Conservation (phyloP, 2,329 filamentous ascomycete species). For the Fusarium cicatricum region DNA sequence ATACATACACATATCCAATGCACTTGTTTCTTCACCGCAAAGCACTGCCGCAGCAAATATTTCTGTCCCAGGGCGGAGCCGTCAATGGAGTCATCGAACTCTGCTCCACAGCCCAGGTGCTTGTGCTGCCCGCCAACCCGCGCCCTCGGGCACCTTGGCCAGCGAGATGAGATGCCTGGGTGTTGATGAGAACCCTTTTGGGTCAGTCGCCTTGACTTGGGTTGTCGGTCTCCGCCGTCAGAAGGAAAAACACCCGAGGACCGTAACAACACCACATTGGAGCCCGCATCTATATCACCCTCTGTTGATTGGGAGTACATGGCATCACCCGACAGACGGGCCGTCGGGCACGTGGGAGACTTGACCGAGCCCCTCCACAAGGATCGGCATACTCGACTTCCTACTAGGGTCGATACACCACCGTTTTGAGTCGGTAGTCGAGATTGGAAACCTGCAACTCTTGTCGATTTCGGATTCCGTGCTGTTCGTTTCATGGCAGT, state of each 20-base stretch:
- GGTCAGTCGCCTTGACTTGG: conserved; percentile 4
- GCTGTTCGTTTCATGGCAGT: conserved; percentile 1
- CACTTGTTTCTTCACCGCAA: conserved; percentile 31
- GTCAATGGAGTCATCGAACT: conserved; percentile 8
- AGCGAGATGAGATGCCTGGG: conserved; percentile 8
- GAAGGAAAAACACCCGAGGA: neutral
- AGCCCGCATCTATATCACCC: conserved; percentile 7
- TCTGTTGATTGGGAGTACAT: conserved; percentile 22
- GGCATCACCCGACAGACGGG: conserved; percentile 35
- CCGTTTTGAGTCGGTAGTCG: conserved; percentile 12
- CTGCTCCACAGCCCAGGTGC: conserved; percentile 13
- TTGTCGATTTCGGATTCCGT: neutral
- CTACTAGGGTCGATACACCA: conserved; percentile 24
- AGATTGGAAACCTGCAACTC: conserved; percentile 17
- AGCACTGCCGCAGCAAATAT: conserved; percentile 1
- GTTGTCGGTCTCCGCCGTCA: neutral
- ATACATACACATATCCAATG: conserved; percentile 14
- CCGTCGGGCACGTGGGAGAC: conserved; percentile 35
- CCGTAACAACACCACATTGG: conserved; percentile 18
- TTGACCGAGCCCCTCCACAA: conserved; percentile 27
- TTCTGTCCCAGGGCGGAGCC: conserved; percentile 17
- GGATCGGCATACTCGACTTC: conserved; percentile 29
- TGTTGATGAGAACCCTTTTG: conserved; percentile 16
- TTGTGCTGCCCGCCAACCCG: conserved; percentile 22
- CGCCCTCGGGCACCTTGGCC: conserved; percentile 19